Percentiles rank a stretch among this genome's conserved stretches.
Conservation (phyloP, 2,329 filamentous ascomycete genomes). For the Aaosphaeria arxii region DNA sequence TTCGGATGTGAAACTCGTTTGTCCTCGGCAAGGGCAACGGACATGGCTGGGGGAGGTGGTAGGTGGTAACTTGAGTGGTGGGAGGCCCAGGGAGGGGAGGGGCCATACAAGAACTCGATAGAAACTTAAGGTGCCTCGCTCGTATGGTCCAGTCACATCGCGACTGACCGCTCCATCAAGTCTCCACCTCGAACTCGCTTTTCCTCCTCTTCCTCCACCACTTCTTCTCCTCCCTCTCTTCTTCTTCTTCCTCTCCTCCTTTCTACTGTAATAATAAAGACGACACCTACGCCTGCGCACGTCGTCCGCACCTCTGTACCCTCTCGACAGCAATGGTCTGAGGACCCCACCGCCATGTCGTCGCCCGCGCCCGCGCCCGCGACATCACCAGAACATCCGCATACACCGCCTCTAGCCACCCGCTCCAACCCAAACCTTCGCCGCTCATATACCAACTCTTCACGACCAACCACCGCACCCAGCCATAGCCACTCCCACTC, state of each 20-base stretch:
- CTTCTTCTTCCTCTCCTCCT: neutral
- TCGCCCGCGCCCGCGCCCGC: slow-evolving; percentile 24
- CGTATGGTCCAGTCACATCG: too few species aligned
- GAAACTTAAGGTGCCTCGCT: too few species aligned
- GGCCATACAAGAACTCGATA: too few species aligned
- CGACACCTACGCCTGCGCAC: neutral
- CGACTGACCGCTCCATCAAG: neutral
- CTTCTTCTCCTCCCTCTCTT: neutral
- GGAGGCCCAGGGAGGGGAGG: too few species aligned
- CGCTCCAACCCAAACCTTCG: slow-evolving; percentile 23
- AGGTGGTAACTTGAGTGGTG: too few species aligned
- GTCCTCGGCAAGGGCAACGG: too few species aligned
- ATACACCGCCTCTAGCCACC: slow-evolving; percentile 20
- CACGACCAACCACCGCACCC: slow-evolving; percentile 34
- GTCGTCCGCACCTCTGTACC: slow-evolving; percentile 1
- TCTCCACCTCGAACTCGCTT: neutral
- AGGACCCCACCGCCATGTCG: slow-evolving; percentile 30
- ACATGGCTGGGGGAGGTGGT: too few species aligned
- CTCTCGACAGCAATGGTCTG: slow-evolving; percentile 17
- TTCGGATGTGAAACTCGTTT: too few species aligned
- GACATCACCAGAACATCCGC: neutral
- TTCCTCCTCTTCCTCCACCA: neutral
- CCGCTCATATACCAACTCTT: slow-evolving; percentile 50
- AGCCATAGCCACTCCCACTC: slow-evolving; percentile 14
- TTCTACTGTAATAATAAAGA: neutral